Percentiles rank a stretch among this genome's conserved stretches.
Evolutionary conservation across 2,329 filamentous ascomycete species (phyloP).

Genomic region (Hypocrella siamensis): DNA sequence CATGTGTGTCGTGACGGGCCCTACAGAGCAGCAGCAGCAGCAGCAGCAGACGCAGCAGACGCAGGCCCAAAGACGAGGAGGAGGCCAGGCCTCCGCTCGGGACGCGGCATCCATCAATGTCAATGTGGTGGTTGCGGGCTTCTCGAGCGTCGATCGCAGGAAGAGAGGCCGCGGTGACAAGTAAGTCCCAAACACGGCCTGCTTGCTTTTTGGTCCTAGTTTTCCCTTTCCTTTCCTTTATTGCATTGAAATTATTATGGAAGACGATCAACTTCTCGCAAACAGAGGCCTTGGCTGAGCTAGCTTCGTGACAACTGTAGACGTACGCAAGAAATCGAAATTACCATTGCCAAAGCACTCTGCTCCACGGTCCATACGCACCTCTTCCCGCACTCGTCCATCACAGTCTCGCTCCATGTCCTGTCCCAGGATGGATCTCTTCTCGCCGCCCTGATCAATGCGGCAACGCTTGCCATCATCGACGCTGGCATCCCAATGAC

Average conservation of each 20-base stretch:
- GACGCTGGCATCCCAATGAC: conserved; percentile 94
- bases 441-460: conserved; percentile 80
- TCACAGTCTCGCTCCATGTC: conserved; percentile 71
- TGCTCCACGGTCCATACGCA: conserved; percentile 66
- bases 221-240: too few species aligned
- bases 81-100: conserved; percentile 25
- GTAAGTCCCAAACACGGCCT: conserved; percentile 30
- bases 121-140: conserved; percentile 73
- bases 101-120: conserved; percentile 50
- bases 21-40: conserved; percentile 56
- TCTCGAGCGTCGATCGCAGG: conserved; percentile 75
- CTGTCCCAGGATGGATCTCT: conserved; percentile 82
- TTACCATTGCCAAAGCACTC: conserved; percentile 65
- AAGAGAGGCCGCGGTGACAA: conserved; percentile 62
- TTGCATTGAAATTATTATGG: too few species aligned
- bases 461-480: conserved; percentile 76
- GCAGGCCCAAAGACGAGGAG: conserved; percentile 19
- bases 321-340: conserved; percentile 65
- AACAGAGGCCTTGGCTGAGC: too few species aligned
- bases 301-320: too few species aligned
- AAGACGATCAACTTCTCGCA: too few species aligned
- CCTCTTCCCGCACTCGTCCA: conserved; percentile 76
- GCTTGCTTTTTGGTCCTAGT: neutral
- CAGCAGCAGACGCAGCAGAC: conserved; percentile 49
- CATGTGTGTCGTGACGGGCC: conserved; percentile 81